These are phyloP conservation scores for Verticillium nubilum DNA, from an alignment of 2,329 filamentous ascomycete genomes.

Conservation along the genomic window DNA sequence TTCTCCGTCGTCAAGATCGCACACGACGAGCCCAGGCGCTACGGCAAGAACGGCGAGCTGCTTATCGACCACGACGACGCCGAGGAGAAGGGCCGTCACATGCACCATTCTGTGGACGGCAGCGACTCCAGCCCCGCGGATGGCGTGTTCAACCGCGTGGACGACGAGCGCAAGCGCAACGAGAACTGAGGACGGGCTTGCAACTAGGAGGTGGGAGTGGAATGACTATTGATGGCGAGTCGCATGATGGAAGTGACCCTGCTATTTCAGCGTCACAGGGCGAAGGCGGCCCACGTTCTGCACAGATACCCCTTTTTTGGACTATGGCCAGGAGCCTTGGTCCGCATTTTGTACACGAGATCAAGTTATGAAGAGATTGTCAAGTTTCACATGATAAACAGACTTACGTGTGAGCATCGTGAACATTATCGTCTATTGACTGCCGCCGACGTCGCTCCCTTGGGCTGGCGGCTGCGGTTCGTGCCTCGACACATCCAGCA, in stretches of 20 bases:
- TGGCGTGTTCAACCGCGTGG: not conserved
- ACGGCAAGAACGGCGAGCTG: slow-evolving; percentile 54
- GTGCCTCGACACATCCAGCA: not conserved
- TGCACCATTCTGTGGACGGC: not conserved
- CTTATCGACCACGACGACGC: slow-evolving; percentile 40
- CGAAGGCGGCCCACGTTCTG: not conserved
- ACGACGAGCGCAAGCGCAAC: not conserved
- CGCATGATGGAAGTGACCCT: not conserved
- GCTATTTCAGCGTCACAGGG: not conserved
- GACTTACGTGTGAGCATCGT: not conserved
- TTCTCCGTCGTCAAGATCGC: slow-evolving; percentile 31
- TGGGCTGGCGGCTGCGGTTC: not conserved
- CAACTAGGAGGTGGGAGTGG: not conserved
- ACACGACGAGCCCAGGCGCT: slow-evolving; percentile 44
- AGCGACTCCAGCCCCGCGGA: not conserved
- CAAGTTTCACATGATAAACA: not conserved
- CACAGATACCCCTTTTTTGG: not conserved
- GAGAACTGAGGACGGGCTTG: not conserved
- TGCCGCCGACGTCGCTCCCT: not conserved
- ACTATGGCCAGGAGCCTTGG: not conserved
- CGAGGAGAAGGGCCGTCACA: slow-evolving; percentile 26
- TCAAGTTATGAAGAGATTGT: not conserved
- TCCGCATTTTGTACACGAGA: not conserved
- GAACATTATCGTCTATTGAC: not conserved
- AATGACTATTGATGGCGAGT: not conserved